A percentile compares a stretch with the other conserved stretches of the same genome.
Conservation (phyloP, 2,329 filamentous ascomycete species). For the Exophiala dermatitidis region DNA sequence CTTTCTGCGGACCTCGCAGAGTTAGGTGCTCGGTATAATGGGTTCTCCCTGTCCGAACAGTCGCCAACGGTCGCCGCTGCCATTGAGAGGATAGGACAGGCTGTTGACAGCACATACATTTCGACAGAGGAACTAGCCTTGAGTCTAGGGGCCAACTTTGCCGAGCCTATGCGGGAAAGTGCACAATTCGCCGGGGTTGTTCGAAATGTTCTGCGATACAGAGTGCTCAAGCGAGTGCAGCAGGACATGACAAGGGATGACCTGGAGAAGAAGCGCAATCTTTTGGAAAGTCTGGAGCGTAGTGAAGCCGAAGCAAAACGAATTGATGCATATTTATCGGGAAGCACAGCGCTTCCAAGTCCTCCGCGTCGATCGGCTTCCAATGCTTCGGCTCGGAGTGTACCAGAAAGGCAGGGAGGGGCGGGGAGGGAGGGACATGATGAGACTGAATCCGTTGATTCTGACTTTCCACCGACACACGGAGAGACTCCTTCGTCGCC, state of each 20-base stretch:
- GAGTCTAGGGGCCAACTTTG: slow-evolving; percentile 84
- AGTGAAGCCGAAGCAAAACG: slow-evolving; percentile 89
- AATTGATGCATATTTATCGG: slow-evolving; percentile 82
- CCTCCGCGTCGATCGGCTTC: slow-evolving; percentile 62
- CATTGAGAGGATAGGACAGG: slow-evolving; percentile 90
- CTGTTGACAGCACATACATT: slow-evolving; percentile 91
- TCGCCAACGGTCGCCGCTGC: slow-evolving; percentile 81
- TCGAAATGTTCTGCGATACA: slow-evolving; percentile 76
- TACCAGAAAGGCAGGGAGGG: slow-evolving; percentile 36
- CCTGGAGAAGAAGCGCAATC: slow-evolving; percentile 71
- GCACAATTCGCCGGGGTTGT: slow-evolving; percentile 96
- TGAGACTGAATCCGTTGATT: slow-evolving; percentile 86
- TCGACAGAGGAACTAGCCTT: slow-evolving; percentile 85
- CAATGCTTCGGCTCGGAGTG: slow-evolving; percentile 39
- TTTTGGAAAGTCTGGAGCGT: slow-evolving; percentile 82
- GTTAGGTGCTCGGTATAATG: slow-evolving; percentile 91
- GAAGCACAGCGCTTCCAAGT: slow-evolving; percentile 55
- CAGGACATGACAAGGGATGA: slow-evolving; percentile 97
- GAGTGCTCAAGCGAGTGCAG: slow-evolving; percentile 88
- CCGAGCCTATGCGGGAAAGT: slow-evolving; percentile 95
- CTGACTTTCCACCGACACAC: slow-evolving; percentile 87
- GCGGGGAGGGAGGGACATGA: slow-evolving; percentile 57
- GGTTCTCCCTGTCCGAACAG: slow-evolving; percentile 89
- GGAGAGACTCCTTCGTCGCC: slow-evolving; percentile 56
- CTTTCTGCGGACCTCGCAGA: slow-evolving; percentile 85